Conservation (phyloP, 2,329 filamentous ascomycete species). For the Epichloe sibirici region DNA sequence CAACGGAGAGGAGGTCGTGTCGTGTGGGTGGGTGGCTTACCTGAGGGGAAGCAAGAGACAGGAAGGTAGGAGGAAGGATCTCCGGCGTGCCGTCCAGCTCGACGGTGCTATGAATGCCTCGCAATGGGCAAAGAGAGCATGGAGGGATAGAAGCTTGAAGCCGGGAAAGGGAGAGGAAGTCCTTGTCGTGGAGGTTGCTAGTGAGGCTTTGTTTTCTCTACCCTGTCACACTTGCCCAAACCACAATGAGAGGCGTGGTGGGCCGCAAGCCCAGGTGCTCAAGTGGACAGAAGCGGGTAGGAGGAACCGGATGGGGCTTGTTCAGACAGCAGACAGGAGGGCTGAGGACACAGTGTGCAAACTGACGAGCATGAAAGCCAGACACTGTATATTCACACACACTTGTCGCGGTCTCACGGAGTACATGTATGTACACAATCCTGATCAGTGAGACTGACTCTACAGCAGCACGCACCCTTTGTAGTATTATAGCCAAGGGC, state of each 20-base stretch:
- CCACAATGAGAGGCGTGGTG: slow-evolving; percentile 17
- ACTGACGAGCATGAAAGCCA: too few species aligned
- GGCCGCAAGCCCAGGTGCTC: slow-evolving; percentile 7
- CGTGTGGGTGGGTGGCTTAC: slow-evolving; percentile 19
- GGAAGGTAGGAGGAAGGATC: slow-evolving; percentile 13
- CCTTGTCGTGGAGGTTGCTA: slow-evolving; percentile 18
- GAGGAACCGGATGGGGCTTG: background rate
- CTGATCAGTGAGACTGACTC: too few species aligned
- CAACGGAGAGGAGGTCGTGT: slow-evolving; percentile 8
- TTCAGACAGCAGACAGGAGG: background rate
- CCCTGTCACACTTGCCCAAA: slow-evolving; percentile 22
- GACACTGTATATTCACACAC: background rate
- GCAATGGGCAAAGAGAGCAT: slow-evolving; percentile 26
- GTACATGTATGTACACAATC: background rate
- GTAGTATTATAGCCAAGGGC: too few species aligned
- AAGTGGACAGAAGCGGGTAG: slow-evolving; percentile 2
- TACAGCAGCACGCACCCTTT: too few species aligned
- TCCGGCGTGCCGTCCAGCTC: slow-evolving; percentile 24
- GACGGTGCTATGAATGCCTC: slow-evolving; percentile 26
- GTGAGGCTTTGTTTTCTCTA: slow-evolving; percentile 31
- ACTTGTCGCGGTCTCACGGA: background rate
- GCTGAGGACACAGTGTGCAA: slow-evolving; percentile 2
- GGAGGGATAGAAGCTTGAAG: slow-evolving; percentile 14
- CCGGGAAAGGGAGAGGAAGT: slow-evolving; percentile 13
- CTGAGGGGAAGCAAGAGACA: slow-evolving; percentile 15